Base-by-base conservation (phyloP, 1,139 yeast genomes). In the Yarrowia galli region DNA sequence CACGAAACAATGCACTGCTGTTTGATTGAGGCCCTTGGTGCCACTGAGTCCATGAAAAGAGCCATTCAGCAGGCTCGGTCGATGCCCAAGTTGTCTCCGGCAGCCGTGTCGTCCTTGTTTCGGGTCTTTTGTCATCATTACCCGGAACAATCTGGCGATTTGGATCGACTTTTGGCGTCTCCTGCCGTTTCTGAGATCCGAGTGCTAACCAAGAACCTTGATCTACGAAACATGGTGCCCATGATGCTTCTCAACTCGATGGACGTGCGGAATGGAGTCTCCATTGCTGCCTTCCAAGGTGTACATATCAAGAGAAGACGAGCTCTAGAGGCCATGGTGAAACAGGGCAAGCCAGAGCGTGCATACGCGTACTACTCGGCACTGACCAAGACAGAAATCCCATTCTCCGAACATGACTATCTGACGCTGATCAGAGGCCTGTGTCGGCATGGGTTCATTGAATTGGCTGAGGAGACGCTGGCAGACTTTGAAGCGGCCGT, bases 371-470 rank as follows among this genome's bases (percentile, higher is more conserved):
- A 43, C 42, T 58, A 58, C 40, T 20, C 51, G 20, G 2, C 32
- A 2, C 40, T 58, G 15, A 8, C 28, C 40, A 58, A 58, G 20
- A 58, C 64, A 8, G 64, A 58, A 28, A 58, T 58, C 32, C 64
- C 64, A 12, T 58, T 58, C 9, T 43, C 51, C 15, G 64, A 58
- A 15, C 64, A 58, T 20, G 64, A 58, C 42, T 58, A 58, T 32
- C 28, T 58, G 23, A 43, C 42, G 16, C 36, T 58, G 8, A 16
- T 58, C 12, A 18, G 64, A 16, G 64, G 64, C 1, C 32, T 58
- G 51, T 58, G 64, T 12, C 20, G n/a, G 9, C 18, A 43, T 2
- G 38, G 25, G 20, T 43, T 58, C 35, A 22, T 58, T 1, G 20
- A 58, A 16, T 42, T 58, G 13, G 64, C 64, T 0, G 64, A 58